phyloP scores from a whole-genome alignment of 192 early-diverging fungal species.

The Haplosporangium gracile region DNA sequence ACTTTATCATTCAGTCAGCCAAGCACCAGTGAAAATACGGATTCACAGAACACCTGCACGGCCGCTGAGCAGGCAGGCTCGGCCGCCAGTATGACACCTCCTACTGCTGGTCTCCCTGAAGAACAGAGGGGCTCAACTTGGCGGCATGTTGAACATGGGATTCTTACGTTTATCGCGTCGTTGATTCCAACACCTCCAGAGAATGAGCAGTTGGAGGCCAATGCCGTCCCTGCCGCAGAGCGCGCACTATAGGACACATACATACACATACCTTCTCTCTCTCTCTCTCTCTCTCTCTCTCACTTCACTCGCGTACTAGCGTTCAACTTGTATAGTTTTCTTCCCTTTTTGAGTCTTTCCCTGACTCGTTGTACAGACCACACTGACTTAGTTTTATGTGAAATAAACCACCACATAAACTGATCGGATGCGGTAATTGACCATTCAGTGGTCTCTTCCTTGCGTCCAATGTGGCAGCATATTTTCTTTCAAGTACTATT shows the following conservation, averaged over 20 bases:
- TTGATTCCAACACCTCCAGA: slow-evolving; percentile 9
- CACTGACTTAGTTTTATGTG: background rate
- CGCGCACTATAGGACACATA: background rate
- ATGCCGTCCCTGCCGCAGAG: slow-evolving; percentile 7
- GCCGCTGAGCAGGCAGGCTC: background rate
- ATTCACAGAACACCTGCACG: background rate
- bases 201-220: background rate
- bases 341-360: background rate
- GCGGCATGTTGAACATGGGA: slow-evolving; percentile 2
- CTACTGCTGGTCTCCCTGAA: background rate
- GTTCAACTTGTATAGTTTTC: background rate
- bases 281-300: background rate
- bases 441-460: no score
- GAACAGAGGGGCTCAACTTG: background rate
- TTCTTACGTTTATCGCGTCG: slow-evolving; percentile 7
- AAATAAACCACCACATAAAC: no score
- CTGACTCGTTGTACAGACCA: background rate
- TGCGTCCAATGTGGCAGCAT: no score
- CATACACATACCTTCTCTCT: background rate
- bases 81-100: no score
- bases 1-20: background rate
- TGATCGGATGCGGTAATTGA: no score
- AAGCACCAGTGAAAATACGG: background rate
- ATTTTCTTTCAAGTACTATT: no score
- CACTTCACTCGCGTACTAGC: background rate